A percentile compares a stretch with the other conserved stretches of the same genome.
These are phyloP conservation scores for Stephania yunnanensis DNA, from an alignment of 164 flowering plant genomes.

Conservation along the genomic window DNA sequence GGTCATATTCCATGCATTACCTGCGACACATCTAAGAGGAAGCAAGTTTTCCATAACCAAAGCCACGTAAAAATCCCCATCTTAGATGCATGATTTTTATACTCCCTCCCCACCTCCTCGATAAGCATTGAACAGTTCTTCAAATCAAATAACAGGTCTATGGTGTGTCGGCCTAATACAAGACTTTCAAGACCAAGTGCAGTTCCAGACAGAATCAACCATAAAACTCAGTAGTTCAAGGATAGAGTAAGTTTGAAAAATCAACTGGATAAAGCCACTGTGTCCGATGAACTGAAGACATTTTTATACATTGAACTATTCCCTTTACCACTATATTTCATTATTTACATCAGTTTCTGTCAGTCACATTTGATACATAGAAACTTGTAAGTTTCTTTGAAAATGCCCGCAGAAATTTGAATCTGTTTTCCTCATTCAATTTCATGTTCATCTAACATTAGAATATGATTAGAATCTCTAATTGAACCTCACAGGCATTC, in stretches of 20 bases:
- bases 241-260: neutral
- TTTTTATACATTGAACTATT: slow-evolving; percentile 9
- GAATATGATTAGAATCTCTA: slow-evolving; percentile 13
- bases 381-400: slow-evolving; percentile 8
- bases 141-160: slow-evolving; percentile 2
- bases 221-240: neutral
- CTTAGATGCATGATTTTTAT: neutral
- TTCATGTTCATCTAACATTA: slow-evolving; percentile 1
- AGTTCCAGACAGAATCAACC: neutral
- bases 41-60: neutral
- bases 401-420: slow-evolving; percentile 3
- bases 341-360: slow-evolving; percentile 5
- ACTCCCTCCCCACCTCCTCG: neutral
- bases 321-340: slow-evolving; percentile 5
- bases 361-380: slow-evolving; percentile 15
- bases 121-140: neutral
- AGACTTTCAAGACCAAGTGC: neutral
- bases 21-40: neutral
- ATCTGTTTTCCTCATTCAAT: slow-evolving; percentile 10
- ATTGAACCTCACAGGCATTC: slow-evolving; percentile 6
- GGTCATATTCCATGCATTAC: neutral
- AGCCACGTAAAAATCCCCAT: slow-evolving; percentile 4
- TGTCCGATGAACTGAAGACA: neutral
- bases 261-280: slow-evolving; percentile 3
- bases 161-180: neutral